These are phyloP conservation scores for Cyclanthera cordifolia DNA, from an alignment of 306 rosid species.

Conservation along the genomic window DNA sequence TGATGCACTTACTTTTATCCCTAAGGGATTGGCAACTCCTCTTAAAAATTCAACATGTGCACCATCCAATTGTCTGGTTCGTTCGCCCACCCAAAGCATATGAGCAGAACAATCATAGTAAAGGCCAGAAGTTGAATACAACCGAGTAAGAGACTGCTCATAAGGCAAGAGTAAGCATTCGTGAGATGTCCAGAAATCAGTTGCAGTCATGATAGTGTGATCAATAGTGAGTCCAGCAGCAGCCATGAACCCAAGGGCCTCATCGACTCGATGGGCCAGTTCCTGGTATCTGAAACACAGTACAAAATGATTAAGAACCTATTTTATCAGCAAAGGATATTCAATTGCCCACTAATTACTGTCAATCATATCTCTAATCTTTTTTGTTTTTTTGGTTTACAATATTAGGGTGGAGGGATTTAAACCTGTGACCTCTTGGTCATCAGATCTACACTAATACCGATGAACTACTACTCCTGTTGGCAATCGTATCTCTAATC, in stretches of 20 bases:
- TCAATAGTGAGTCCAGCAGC: conserved; percentile 95
- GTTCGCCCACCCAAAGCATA: conserved; percentile 90
- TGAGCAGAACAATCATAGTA: conserved; percentile 96
- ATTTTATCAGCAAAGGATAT: neutral
- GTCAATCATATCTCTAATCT: neutral
- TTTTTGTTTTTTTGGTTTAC: too few relatives aligned
- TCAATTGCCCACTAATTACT: neutral
- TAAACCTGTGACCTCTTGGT: too few relatives aligned
- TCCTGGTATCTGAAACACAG: conserved; percentile 69
- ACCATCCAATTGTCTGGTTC: conserved; percentile 93
- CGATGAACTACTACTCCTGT: too few relatives aligned
- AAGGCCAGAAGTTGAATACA: conserved; percentile 94
- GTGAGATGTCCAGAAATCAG: conserved; percentile 97
- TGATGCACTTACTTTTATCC: conserved; percentile 63
- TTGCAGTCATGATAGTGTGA: conserved; percentile 91
- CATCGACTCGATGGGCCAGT: conserved; percentile 86
- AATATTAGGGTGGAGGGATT: too few relatives aligned
- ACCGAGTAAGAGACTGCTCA: conserved; percentile 85
- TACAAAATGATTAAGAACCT: neutral
- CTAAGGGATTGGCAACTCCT: conserved; percentile 94
- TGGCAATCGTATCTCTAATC: neutral
- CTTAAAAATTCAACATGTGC: conserved; percentile 90
- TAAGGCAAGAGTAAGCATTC: conserved; percentile 91
- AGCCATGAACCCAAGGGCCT: conserved; percentile 99
- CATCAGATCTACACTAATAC: too few relatives aligned